Base-by-base conservation (phyloP, 345 rosid genomes). In the Cochlearia excelsa region DNA sequence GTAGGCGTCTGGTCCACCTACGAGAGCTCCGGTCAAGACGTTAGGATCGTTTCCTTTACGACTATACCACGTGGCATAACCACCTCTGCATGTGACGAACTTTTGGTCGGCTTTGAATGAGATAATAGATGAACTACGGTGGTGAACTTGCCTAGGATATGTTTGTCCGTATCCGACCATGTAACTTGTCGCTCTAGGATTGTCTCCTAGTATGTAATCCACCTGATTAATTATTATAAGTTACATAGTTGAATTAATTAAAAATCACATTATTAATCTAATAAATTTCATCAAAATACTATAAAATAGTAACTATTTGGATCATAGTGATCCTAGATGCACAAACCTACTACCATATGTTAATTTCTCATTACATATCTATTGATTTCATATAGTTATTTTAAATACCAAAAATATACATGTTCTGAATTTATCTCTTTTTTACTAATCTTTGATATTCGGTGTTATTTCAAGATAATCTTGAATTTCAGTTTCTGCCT, bases 171-270 rank as follows among this genome's bases (percentile, higher is more conserved):
- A 89, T 2, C 97, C 97, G 3, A 93, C 95, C 99, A 93, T 85
- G 76, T 93, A 93, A 46, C 99, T 93, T 27, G 95, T 93, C 10
- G 88, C 94, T 74, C 95, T 81, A 1, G 99, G 99, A 60, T 93
- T 89, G 78, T 93, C 95, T 39, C 97, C 99, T 4, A 93, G 91
- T 56, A 93, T 81, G 70, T 93, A 93, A 53, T 93, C 95, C 62
- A 86, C 88, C 95, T 91, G 68, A 63, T 30, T 5, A 35, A 8
- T 39, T 30, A 16, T 16, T 16, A 16, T 16, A 16, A 16, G 23
- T 16, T 16, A 16, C 23, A 16, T 16, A 16, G 23, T 16, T 16
- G 23, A 49, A 43, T 42, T n/a, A 30, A 43, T 2, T 33, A 16
- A 16, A 16, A 16, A 16, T 16, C 23, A 16, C 23, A 16, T 16